Evolutionary conservation across 352 stramenopile genomes (phyloP).

Genomic region (Pythium insidiosum): DNA sequence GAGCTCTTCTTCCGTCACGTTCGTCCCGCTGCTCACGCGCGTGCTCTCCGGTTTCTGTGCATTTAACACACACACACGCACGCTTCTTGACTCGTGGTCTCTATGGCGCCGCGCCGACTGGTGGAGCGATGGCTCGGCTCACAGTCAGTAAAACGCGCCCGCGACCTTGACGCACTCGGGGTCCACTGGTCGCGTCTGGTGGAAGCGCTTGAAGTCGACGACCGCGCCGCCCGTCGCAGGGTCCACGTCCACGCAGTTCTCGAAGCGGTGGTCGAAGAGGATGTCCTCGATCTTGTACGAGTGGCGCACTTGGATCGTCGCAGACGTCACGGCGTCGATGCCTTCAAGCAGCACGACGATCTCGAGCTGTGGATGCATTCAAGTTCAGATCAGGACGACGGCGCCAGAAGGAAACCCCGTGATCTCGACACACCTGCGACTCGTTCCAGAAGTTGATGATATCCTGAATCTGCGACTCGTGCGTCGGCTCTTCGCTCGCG

Average conservation of each 20-base stretch:
- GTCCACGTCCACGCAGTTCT: constrained; percentile 85
- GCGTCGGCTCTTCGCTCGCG: constrained; percentile 4
- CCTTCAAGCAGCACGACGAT: constrained; percentile 96
- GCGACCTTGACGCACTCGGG: constrained; percentile 51
- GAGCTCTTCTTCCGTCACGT: too few relatives aligned
- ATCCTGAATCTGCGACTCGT: constrained; percentile 30
- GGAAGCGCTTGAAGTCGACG: constrained; percentile 87
- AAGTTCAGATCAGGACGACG: too few relatives aligned
- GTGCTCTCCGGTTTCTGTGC: too few relatives aligned
- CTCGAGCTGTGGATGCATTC: constrained; percentile 66
- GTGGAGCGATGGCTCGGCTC: too few relatives aligned
- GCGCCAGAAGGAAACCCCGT: too few relatives aligned
- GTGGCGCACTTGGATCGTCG: constrained; percentile 93
- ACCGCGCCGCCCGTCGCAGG: constrained; percentile 66
- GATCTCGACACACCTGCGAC: constrained; percentile 39
- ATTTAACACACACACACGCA: too few relatives aligned
- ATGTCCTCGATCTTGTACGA: constrained; percentile 93
- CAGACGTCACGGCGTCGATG: constrained; percentile 92
- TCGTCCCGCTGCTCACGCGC: too few relatives aligned
- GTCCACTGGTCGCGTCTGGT: constrained; percentile 56
- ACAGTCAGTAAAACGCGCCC: constrained; percentile 48
- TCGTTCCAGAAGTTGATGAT: constrained; percentile 73
- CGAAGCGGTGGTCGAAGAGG: constrained; percentile 89
- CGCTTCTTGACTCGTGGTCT: too few relatives aligned
- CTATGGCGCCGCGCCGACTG: too few relatives aligned